A percentile compares a stretch with the other conserved stretches of the same genome.
Conservation (phyloP, 163 green algal species). For the Scenedesmus sp. region DNA sequence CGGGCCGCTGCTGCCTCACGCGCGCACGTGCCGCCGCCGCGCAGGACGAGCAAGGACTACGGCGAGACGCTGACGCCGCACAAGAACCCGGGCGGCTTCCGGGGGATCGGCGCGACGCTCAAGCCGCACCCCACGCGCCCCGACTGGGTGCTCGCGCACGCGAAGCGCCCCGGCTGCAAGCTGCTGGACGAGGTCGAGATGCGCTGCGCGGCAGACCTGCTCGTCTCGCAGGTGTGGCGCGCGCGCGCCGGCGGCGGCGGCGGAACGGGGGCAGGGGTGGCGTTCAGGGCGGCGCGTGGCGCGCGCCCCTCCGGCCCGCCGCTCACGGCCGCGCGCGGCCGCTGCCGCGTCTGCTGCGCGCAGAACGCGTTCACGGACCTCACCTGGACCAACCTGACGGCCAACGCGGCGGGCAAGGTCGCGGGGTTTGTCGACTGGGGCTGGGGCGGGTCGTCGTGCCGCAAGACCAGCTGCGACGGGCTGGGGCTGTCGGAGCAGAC, state of each 20-base stretch:
- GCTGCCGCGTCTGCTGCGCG: too few relatives aligned
- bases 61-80: constrained; percentile 49
- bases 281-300: background rate
- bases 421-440: constrained; percentile 85
- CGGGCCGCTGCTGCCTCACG: too few relatives aligned
- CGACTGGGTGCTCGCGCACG: constrained; percentile 57
- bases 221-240: constrained; percentile 49
- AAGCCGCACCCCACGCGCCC: constrained; percentile 41
- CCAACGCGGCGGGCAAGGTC: constrained; percentile 63
- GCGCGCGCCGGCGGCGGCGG: too few relatives aligned
- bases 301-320: background rate
- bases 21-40: background rate
- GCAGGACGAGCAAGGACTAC: constrained; percentile 58
- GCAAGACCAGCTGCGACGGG: constrained; percentile 13
- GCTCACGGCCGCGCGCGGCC: too few relatives aligned
- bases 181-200: constrained; percentile 45
- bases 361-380: constrained; percentile 56
- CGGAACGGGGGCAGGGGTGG: background rate
- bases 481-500: constrained; percentile 56
- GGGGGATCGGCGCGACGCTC: constrained; percentile 30
- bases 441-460: constrained; percentile 70
- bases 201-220: constrained; percentile 57
- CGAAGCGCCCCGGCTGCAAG: constrained; percentile 54
- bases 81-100: constrained; percentile 36
- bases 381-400: constrained; percentile 81